Evolutionary conservation across 1,284 basidiomycete genomes (phyloP), one percentile per base, ranked within the genome.

Genomic region (Ustilago loliicola): DNA sequence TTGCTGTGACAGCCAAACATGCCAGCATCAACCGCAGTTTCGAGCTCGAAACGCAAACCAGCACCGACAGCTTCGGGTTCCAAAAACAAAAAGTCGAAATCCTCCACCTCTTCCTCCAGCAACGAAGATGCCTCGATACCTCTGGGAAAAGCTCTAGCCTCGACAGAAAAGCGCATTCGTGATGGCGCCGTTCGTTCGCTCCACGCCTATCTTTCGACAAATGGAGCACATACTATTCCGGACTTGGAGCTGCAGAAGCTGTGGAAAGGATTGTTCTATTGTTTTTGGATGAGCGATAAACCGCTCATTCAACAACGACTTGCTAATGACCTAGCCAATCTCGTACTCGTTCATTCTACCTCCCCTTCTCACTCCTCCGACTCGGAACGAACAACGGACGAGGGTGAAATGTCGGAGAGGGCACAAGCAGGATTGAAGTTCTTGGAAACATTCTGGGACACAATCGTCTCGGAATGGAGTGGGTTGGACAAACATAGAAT

Each of bases 281-380:
- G 85, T 65, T 98, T 96, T 87, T 99, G 96, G 96, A 98, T 98
- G 95, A 98, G 95, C 3, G 96, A 99, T 88, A 99, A 99, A 87
- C 96, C 96, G 7, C 89, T 96, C 3, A 92, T 99, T 5, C 96
- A 99, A 86, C 97, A 99, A 87, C 91, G 91, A 3, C 90, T 99
- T 8, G 95, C 96, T 0, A 88, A 89, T 10, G 94, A 96, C 81
- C 88, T 99, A 27, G 92, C 96, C 11, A 91, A 94, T 67, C 89
- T 98, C 38, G 74, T 85, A 2, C 78, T 85, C 0, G 54, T 72
- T n/a, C 69, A 75, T 5, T 71, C 80, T 9, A 7, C 61, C 2
- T 60, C 64, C 2, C n/a, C 48, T 21, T 7, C 21, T n/a, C 21
- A 19, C 3, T 23, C 29, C 10, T 13, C 48, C 1, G 2, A n/a